phyloP scores from a whole-genome alignment of 306 rosid species.

The Quercus engelmannii region DNA sequence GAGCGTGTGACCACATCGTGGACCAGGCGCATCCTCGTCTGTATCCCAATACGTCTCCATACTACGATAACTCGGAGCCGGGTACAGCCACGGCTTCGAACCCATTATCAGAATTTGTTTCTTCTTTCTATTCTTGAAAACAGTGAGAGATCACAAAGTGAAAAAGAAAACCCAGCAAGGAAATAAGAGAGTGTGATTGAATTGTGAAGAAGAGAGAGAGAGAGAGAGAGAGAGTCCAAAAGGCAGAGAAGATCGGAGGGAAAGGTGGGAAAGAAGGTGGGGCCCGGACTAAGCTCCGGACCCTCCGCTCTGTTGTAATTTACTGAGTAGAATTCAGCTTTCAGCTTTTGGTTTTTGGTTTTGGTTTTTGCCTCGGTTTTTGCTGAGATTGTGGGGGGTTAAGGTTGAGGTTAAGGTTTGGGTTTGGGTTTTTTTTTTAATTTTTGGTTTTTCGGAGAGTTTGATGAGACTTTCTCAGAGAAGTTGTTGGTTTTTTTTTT shows the following conservation, averaged over 20 bases:
- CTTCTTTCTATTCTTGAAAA: background rate
- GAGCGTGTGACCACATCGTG: slow-evolving; percentile 87
- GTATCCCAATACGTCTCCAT: slow-evolving; percentile 76
- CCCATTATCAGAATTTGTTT: slow-evolving; percentile 31
- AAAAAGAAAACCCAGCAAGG: background rate
- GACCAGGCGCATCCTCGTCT: slow-evolving; percentile 91
- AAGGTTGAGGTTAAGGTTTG: too few relatives aligned
- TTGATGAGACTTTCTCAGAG: too few relatives aligned
- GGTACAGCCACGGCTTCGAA: slow-evolving; percentile 86
- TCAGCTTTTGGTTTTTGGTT: background rate
- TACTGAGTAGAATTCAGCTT: background rate
- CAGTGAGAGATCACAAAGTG: background rate
- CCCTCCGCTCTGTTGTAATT: slow-evolving; percentile 4
- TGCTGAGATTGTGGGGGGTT: background rate
- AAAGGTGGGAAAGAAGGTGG: slow-evolving; percentile 21
- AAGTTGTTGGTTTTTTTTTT: too few relatives aligned
- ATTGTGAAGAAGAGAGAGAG: background rate
- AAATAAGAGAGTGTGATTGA: background rate
- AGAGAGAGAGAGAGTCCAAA: background rate
- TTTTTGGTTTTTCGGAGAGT: too few relatives aligned
- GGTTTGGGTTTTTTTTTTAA: too few relatives aligned
- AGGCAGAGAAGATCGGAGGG: background rate
- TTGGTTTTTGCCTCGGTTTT: background rate
- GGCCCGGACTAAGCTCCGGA: slow-evolving; percentile 47
- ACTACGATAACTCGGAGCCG: slow-evolving; percentile 77